Evolutionary conservation across 257 asterid genomes (phyloP).

Genomic region (Solanum medicagineum): DNA sequence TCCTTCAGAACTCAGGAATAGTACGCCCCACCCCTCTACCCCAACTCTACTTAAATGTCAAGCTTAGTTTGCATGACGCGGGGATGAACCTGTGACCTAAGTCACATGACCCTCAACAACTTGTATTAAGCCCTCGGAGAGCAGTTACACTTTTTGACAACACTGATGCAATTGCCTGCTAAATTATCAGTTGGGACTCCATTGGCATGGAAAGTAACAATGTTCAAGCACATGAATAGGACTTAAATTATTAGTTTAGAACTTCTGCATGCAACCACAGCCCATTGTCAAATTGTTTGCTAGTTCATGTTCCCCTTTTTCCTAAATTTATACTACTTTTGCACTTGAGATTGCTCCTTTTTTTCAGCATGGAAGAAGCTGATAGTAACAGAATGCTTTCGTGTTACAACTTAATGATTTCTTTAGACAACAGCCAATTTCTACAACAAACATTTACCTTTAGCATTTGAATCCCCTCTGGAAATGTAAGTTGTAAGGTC

Average conservation of each 20-base stretch:
- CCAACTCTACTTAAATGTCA: neutral
- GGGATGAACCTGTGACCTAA: neutral
- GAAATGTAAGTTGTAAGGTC: slow-evolving; percentile 79
- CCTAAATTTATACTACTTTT: neutral
- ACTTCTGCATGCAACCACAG: neutral
- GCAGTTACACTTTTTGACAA: neutral
- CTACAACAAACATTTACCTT: slow-evolving; percentile 25
- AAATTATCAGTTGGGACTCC: neutral
- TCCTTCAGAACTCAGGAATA: neutral
- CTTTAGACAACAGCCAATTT: neutral
- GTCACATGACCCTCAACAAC: neutral
- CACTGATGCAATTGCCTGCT: neutral
- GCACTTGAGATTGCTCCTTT: neutral
- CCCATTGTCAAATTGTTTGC: neutral
- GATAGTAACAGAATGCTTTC: neutral
- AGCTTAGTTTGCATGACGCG: neutral
- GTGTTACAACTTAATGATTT: neutral
- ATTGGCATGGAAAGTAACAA: neutral
- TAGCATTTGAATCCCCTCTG: slow-evolving; percentile 85
- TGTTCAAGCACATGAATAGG: neutral
- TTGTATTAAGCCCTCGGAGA: neutral
- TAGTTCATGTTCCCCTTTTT: neutral
- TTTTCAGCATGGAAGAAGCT: neutral
- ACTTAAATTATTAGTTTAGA: neutral
- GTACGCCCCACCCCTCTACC: neutral